Evolutionary conservation across 2,329 filamentous ascomycete species (phyloP).

Genomic region (Xylogone sp.): DNA sequence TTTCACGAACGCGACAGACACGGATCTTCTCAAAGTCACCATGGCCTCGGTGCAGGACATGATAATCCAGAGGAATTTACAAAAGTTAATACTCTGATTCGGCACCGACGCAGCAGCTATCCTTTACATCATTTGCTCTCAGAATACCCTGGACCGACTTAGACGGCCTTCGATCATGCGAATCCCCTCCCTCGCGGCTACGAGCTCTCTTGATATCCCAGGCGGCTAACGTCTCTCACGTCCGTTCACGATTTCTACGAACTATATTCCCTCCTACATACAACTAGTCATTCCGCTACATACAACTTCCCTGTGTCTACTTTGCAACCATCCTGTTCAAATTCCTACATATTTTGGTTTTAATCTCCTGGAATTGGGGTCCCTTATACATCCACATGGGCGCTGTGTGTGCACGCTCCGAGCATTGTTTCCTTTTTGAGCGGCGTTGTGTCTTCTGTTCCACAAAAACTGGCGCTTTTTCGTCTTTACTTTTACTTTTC

Average conservation of each 20-base stretch:
- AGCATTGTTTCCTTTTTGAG: background rate
- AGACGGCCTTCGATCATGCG: background rate
- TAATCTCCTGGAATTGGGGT: background rate
- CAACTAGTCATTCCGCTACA: background rate
- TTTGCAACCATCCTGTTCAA: background rate
- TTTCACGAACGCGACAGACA: slow-evolving; percentile 57
- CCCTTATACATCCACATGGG: background rate
- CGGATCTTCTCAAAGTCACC: slow-evolving; percentile 78
- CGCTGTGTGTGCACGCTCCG: background rate
- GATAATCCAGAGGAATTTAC: slow-evolving; percentile 80
- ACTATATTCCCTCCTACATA: background rate
- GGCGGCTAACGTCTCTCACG: background rate
- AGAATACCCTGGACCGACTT: background rate
- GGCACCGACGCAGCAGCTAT: background rate
- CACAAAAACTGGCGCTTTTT: background rate
- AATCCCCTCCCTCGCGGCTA: too few relatives aligned
- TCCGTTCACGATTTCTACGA: background rate
- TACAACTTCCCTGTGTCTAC: background rate
- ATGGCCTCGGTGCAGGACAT: slow-evolving; percentile 86
- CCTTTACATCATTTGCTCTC: background rate
- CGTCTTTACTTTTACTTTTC: too few relatives aligned
- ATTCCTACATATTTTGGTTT: background rate
- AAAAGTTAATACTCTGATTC: slow-evolving; percentile 67
- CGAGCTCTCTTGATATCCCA: too few relatives aligned
- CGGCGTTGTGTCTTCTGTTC: background rate